Base-by-base conservation (phyloP, 1,284 basidiomycete species). In the Leccinum solheimii region DNA sequence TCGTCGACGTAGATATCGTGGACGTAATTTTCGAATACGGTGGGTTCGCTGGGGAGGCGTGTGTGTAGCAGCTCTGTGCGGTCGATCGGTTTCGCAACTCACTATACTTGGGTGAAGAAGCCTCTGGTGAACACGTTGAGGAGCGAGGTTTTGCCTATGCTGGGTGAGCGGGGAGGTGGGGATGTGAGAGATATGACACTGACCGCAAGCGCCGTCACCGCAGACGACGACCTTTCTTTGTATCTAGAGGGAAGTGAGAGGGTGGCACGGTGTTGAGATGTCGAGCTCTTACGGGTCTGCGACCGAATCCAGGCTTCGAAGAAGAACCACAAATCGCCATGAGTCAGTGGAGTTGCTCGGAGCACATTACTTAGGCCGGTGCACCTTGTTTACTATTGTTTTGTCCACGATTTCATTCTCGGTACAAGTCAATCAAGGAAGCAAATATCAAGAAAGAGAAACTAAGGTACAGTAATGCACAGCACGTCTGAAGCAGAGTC, bases 21-120 rank as follows among this genome's bases (percentile, higher is more conserved):
- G 6, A 96, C 92, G 70, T 95, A 95, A 78, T 96, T 96, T 76
- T 97, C 94, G 67, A 96, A 95, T 9, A 95, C 92, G 9, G 93
- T 95, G 4, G 92, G 94, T 77, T 96, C 94, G 68, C 92, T 94
- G 19, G 14, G 1, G 61, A 26, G 16, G 13, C 16, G 70, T 19
- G 16, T 21, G 21, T 49, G 11, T 11, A n/a, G 70, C 14, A 21
- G 2, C 13, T 45, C 9, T 13, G 10, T 27, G 13, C 27, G 56
- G 55, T 19, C n/a, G 59, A 27, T 23, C 38, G 34, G 50, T 38
- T 54, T 52, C n/a, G 34, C 19, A 80, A 48, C 89, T 71, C 75
- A 93, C 91, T 93, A 93, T 69, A 93, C 85, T 83, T 92, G 90
- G 36, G 91, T 92, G 73, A 94, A 94, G 82, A 91, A 93, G 34